Evolutionary conservation across 2,329 filamentous ascomycete genomes (phyloP).

Genomic region (Botrytis tulipae): DNA sequence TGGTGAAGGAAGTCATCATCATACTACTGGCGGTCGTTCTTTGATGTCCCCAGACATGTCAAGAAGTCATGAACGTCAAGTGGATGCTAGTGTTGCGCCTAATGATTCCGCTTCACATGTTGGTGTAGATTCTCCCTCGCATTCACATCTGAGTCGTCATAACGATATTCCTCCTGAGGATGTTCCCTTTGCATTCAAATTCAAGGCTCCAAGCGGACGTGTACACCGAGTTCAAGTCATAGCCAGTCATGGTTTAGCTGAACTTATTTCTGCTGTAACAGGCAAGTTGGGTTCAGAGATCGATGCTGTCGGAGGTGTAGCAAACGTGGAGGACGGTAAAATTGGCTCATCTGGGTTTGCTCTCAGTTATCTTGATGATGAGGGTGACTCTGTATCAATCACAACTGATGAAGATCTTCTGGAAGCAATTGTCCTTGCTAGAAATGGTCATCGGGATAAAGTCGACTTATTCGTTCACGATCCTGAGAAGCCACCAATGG

Average conservation of each 20-base stretch:
- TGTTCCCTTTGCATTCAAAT: conserved; percentile 92
- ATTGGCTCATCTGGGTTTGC: conserved; percentile 79
- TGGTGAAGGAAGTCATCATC: conserved; percentile 77
- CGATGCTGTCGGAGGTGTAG: conserved; percentile 78
- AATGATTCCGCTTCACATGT: conserved; percentile 94
- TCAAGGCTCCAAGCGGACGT: conserved; percentile 93
- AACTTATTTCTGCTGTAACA: conserved; percentile 74
- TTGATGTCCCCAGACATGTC: conserved; percentile 77
- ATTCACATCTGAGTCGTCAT: conserved; percentile 54
- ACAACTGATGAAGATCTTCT: conserved; percentile 91
- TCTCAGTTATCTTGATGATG: conserved; percentile 92
- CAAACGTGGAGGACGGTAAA: conserved; percentile 74
- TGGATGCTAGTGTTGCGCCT: conserved; percentile 78
- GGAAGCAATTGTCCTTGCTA: conserved; percentile 83
- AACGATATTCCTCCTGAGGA: conserved; percentile 64
- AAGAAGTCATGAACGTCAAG: conserved; percentile 62
- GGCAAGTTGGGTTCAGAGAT: conserved; percentile 83
- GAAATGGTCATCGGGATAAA: conserved; percentile 78
- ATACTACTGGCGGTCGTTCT: conserved; percentile 64
- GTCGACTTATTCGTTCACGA: conserved; percentile 97
- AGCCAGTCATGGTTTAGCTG: conserved; percentile 74
- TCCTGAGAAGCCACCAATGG: conserved; percentile 81
- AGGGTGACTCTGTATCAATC: conserved; percentile 94
- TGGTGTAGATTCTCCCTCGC: conserved; percentile 74
- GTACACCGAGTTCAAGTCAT: conserved; percentile 88